Percentiles rank a stretch among this genome's conserved stretches.
These are phyloP conservation scores for Dendrocalamus sinicus DNA, from an alignment of 176 grass and related monocot species.

Conservation along the genomic window DNA sequence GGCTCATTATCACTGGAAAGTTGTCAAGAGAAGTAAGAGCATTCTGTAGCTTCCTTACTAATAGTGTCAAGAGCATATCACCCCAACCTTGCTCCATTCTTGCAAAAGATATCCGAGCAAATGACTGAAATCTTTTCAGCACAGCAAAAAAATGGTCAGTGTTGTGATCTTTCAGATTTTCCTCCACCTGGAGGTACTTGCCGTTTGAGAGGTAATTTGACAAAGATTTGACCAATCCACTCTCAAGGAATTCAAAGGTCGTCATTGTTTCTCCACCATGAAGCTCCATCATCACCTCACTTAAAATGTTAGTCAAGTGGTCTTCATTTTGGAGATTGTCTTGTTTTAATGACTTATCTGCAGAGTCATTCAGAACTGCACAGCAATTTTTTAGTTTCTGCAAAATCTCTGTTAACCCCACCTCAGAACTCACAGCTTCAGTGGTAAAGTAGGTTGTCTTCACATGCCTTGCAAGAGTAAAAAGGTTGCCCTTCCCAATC, in stretches of 20 bases:
- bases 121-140: constrained; percentile 84
- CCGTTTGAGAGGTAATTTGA: constrained; percentile 91
- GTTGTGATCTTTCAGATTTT: constrained; percentile 37
- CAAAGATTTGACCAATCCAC: constrained; percentile 87
- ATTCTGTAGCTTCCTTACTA: constrained; percentile 86
- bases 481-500: constrained; percentile 59
- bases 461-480: constrained; percentile 69
- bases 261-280: constrained; percentile 86
- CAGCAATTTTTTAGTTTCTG: constrained; percentile 90
- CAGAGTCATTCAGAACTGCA: constrained; percentile 71
- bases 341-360: constrained; percentile 55
- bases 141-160: constrained; percentile 61
- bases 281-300: constrained; percentile 93
- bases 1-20: constrained; percentile 88
- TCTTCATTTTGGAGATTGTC: constrained; percentile 67
- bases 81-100: constrained; percentile 58
- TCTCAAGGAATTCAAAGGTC: constrained; percentile 97
- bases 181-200: constrained; percentile 56
- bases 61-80: constrained; percentile 69
- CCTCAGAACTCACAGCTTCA: constrained; percentile 72
- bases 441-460: constrained; percentile 75
- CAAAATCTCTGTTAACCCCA: constrained; percentile 73
- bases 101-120: constrained; percentile 70
- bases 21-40: constrained; percentile 96
- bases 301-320: constrained; percentile 73